These are phyloP conservation scores for Davidsoniella virescens DNA, from an alignment of 2,329 filamentous ascomycete species.

Conservation along the genomic window DNA sequence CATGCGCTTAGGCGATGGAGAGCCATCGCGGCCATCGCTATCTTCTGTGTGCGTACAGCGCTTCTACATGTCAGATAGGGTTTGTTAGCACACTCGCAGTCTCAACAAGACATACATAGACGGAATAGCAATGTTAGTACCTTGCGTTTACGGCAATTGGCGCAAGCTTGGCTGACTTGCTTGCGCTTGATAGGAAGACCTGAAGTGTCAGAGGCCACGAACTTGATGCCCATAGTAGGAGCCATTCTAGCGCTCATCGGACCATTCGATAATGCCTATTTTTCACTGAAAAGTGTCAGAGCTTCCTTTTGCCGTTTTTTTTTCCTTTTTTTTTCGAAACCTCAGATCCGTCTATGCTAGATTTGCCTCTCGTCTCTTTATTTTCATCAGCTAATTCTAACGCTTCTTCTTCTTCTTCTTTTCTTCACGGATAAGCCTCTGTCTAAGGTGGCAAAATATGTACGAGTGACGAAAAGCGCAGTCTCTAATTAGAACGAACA, in stretches of 20 bases:
- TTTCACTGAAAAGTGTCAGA: background rate
- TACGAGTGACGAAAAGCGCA: too few species aligned
- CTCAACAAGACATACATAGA: background rate
- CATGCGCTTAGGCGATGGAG: constrained; percentile 4
- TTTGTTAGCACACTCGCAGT: background rate
- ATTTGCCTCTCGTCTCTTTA: background rate
- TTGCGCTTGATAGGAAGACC: constrained; percentile 42
- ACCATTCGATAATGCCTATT: background rate
- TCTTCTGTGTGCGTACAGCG: constrained; percentile 25
- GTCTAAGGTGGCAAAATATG: too few species aligned
- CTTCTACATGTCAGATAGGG: constrained; percentile 19
- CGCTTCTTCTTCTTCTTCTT: too few species aligned
- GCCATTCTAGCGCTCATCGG: background rate
- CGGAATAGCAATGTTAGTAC: constrained; percentile 18
- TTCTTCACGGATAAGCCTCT: too few species aligned
- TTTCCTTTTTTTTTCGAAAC: too few species aligned
- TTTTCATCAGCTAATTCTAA: too few species aligned
- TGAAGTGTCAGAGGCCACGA: constrained; percentile 10
- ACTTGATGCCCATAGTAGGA: constrained; percentile 5
- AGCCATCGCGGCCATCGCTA: constrained; percentile 1
- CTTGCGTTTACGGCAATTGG: constrained; percentile 38
- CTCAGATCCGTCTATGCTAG: background rate
- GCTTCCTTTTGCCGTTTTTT: too few species aligned
- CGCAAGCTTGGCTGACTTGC: constrained; percentile 42
- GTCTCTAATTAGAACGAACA: background rate